phyloP scores from a whole-genome alignment of 177 flowering plant genomes.

The Telopea speciosissima region DNA sequence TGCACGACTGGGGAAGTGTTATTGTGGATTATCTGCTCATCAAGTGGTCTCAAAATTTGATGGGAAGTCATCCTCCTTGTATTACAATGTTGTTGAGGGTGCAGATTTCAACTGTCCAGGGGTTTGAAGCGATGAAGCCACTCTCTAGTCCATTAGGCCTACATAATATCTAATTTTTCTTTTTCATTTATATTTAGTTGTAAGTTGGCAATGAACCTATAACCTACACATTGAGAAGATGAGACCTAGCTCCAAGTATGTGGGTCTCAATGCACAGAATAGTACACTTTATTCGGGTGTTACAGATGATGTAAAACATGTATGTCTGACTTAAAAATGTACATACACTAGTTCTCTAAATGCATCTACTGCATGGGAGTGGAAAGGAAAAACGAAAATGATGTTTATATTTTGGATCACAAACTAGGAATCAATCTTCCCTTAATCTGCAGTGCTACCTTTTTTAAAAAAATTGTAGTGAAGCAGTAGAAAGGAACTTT shows the following conservation, averaged over 20 bases:
- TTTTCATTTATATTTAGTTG: neutral
- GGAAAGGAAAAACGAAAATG: too few relatives aligned
- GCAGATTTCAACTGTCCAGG: constrained; percentile 27
- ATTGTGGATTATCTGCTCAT: constrained; percentile 48
- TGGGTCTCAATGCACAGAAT: neutral
- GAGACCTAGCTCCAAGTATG: neutral
- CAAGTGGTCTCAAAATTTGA: constrained; percentile 53
- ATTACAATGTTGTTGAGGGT: constrained; percentile 43
- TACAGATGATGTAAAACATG: neutral
- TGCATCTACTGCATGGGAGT: neutral
- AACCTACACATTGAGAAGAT: neutral
- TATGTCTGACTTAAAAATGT: neutral
- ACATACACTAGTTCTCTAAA: neutral
- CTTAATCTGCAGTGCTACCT: neutral
- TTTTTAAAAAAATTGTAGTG: too few relatives aligned
- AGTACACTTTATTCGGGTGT: neutral
- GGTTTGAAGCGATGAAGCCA: constrained; percentile 12
- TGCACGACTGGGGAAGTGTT: constrained; percentile 40
- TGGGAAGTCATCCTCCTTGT: constrained; percentile 46
- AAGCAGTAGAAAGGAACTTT: too few relatives aligned
- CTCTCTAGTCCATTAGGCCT: neutral
- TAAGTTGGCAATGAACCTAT: neutral
- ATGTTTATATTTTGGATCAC: neutral
- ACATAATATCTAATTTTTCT: neutral
- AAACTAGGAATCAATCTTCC: neutral